Conservation (phyloP, 371 early-diverging fungal species). For the Lichtheimia corymbifera region DNA sequence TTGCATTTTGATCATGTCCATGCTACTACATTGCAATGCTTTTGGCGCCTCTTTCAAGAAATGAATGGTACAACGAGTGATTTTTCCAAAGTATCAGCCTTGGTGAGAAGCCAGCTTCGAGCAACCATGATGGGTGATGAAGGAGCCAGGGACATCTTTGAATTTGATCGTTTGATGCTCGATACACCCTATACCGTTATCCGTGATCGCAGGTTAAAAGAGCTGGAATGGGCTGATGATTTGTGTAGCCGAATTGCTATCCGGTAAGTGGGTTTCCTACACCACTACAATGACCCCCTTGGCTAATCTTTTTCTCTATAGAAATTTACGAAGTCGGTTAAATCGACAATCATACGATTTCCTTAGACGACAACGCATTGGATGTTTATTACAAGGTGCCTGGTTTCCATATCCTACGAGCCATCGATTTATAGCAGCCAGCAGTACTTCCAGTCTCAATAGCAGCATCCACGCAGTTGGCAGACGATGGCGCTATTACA, state of each 20-base stretch:
- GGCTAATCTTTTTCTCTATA: conserved; percentile 18
- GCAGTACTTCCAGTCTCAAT: not conserved
- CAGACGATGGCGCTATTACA: conserved; percentile 63
- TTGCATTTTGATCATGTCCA: conserved; percentile 66
- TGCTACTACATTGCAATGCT: conserved; percentile 55
- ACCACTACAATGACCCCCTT: not conserved
- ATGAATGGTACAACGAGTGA: conserved; percentile 68
- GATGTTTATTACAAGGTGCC: conserved; percentile 64
- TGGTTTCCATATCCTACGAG: conserved; percentile 64
- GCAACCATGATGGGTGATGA: conserved; percentile 36
- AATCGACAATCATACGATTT: conserved; percentile 69
- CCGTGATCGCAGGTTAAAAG: conserved; percentile 66
- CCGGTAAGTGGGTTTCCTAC: conserved; percentile 35
- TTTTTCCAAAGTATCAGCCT: conserved; percentile 58
- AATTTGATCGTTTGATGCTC: conserved; percentile 65
- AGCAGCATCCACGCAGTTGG: conserved; percentile 2
- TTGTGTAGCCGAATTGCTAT: conserved; percentile 63
- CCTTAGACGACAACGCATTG: conserved; percentile 69
- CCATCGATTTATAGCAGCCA: too few relatives aligned
- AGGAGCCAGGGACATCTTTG: conserved; percentile 36
- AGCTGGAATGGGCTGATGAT: conserved; percentile 71
- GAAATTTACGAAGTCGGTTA: conserved; percentile 64
- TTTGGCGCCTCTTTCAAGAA: conserved; percentile 64
- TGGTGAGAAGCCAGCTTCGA: conserved; percentile 54
- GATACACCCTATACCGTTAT: conserved; percentile 62